Evolutionary conservation across 1,284 basidiomycete species (phyloP).

Genomic region (Puccinia hordei): DNA sequence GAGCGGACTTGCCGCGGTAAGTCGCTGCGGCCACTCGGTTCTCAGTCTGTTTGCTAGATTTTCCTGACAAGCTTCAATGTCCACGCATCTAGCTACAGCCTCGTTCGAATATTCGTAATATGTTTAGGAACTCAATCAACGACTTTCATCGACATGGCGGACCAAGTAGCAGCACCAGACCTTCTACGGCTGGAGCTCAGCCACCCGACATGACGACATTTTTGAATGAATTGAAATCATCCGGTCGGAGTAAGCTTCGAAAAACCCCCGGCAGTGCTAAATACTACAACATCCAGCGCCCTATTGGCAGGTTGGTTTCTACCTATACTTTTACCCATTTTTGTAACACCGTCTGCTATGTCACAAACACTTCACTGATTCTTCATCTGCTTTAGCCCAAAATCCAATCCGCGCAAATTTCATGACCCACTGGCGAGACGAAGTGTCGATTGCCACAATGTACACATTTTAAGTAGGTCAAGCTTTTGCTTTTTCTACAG

Average conservation of each 20-base stretch:
- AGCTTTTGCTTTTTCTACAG: neutral
- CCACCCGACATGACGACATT: conserved; percentile 35
- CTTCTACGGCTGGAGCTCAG: neutral
- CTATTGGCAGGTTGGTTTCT: conserved; percentile 33
- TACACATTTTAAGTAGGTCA: conserved; percentile 29
- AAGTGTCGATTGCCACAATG: conserved; percentile 37
- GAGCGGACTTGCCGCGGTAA: neutral
- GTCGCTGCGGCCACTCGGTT: neutral
- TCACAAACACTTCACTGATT: neutral
- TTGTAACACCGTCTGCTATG: neutral
- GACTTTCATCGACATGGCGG: conserved; percentile 9
- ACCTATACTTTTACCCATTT: neutral
- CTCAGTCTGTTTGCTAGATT: neutral
- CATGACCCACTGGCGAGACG: neutral
- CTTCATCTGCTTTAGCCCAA: conserved; percentile 1
- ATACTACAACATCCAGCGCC: conserved; percentile 31
- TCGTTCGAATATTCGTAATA: neutral
- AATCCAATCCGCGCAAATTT: neutral
- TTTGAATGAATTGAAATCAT: conserved; percentile 43
- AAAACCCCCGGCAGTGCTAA: conserved; percentile 44
- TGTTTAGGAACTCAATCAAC: conserved; percentile 40
- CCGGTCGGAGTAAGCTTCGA: conserved; percentile 38
- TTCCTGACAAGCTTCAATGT: neutral
- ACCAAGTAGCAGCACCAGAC: conserved; percentile 11
- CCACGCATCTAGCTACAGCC: neutral